Evolutionary conservation across 129 eudicot genomes (phyloP).

Genomic region (Flaveria trinervia): DNA sequence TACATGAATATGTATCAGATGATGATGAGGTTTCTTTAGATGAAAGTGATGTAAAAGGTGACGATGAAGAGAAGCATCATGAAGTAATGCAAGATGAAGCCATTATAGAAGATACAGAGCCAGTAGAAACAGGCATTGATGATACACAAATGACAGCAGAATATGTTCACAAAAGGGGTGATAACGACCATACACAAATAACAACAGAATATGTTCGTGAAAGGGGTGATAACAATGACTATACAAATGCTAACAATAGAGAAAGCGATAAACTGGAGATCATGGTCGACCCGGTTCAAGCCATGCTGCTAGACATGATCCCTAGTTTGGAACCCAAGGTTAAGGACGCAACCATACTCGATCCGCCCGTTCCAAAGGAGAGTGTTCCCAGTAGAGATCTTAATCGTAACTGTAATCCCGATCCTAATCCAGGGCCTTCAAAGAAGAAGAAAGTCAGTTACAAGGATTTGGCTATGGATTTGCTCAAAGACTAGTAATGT

Average conservation of each 20-base stretch:
- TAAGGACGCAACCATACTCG: constrained; percentile 15
- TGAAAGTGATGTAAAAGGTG: constrained; percentile 24
- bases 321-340: constrained; percentile 61
- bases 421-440: constrained; percentile 40
- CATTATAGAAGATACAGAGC: constrained; percentile 29
- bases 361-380: constrained; percentile 22
- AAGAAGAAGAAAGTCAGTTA: constrained; percentile 80
- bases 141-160: constrained; percentile 25
- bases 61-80: constrained; percentile 12
- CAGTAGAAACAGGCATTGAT: constrained; percentile 24
- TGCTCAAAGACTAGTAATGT: constrained; percentile 50
- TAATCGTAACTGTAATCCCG: constrained; percentile 27
- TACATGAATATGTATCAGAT: constrained; percentile 56
- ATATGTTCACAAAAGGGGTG: constrained; percentile 20
- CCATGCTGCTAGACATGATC: constrained; percentile 68
- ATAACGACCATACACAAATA: constrained; percentile 30
- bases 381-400: constrained; percentile 28
- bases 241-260: constrained; percentile 8
- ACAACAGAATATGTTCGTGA: constrained; percentile 12
- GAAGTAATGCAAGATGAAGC: constrained; percentile 30
- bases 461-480: constrained; percentile 54
- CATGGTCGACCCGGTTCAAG: constrained; percentile 66
- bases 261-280: constrained; percentile 42
- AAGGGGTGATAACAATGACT: not conserved
- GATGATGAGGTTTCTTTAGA: constrained; percentile 37